These are phyloP conservation scores for Leptosphaerulina australis DNA, from an alignment of 2,329 filamentous ascomycete genomes.

Conservation along the genomic window DNA sequence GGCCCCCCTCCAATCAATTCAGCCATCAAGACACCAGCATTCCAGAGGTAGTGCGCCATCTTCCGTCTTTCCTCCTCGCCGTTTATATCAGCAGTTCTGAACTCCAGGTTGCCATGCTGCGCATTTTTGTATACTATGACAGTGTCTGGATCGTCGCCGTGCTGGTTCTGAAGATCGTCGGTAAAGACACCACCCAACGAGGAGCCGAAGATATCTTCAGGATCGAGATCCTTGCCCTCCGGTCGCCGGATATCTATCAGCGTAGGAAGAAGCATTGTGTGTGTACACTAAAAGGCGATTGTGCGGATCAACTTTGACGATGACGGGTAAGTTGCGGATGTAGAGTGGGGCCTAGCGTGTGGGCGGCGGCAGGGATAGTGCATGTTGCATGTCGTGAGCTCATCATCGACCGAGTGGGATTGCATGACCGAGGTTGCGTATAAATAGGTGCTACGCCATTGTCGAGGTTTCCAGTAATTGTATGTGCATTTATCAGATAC, in stretches of 20 bases:
- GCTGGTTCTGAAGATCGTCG: conserved; percentile 69
- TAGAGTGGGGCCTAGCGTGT: conserved; percentile 4
- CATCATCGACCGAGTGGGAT: conserved; percentile 23
- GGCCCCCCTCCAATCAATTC: conserved; percentile 50
- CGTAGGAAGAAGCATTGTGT: conserved; percentile 35
- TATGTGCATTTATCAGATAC: background rate
- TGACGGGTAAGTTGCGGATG: conserved; percentile 1
- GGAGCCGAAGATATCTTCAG: conserved; percentile 66
- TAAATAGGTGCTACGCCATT: background rate
- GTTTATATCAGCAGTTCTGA: conserved; percentile 54
- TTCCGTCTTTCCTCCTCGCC: conserved; percentile 62
- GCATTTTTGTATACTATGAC: conserved; percentile 63
- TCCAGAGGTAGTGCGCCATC: conserved; percentile 78
- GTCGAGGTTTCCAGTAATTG: background rate
- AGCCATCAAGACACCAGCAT: conserved; percentile 59
- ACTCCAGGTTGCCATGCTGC: conserved; percentile 42
- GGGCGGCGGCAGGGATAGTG: background rate
- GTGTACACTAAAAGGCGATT: background rate
- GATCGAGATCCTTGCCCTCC: conserved; percentile 41
- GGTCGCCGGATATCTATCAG: conserved; percentile 40
- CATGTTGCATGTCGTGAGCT: conserved; percentile 22
- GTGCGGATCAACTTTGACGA: background rate
- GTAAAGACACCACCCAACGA: conserved; percentile 70
- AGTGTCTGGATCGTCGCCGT: conserved; percentile 65
- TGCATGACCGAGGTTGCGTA: conserved; percentile 2